Base-by-base conservation (phyloP, 2,329 filamentous ascomycete genomes). In the Venturiaceae sp. region DNA sequence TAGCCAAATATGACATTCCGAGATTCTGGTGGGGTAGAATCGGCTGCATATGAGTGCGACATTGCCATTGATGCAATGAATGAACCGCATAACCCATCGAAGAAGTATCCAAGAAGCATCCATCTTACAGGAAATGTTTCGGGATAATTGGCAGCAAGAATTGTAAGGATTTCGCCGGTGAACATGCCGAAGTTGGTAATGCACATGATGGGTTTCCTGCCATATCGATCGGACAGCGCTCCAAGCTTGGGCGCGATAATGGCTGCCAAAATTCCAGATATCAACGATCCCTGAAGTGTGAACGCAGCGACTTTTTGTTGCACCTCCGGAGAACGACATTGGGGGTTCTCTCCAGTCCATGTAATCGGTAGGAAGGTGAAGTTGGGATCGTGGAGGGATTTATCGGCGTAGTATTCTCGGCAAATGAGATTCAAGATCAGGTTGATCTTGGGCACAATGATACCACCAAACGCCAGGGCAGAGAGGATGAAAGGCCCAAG, bases 1-100 rank as follows among this genome's bases (percentile, higher is more conserved):
- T 92, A 92, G 6, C 90, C 92, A 70, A 97, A 94, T 4, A 85
- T 83, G 7, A 95, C 87, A 60, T 87, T 88, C 21, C 94, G 84
- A 66, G 83, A 83, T 32, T 88, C 86, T 0, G 91, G 88, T 3
- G 87, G 78, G 0, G 91, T 92, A 71, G 90, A 96, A 71, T 99
- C 94, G 41, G 90, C 86, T 13, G 88, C 86, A 71, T 97, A 99
- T 0, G 92, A 90, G 69, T 95, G 86, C 23, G 84, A 85, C 60
- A 95, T 75, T 50, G 87, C 84, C 76, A 87, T 87, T 30, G 86
- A 87, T 0, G 90, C 83, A 1, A 91, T 95, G 69, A 96, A 96
- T 0, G 92, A 96, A 7, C 94, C 94, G 9, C 85, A 85, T 5
- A 96, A 67, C 4, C 94, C 94, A 67, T 99, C 94, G 50, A 92